Conservation (phyloP, 192 early-diverging fungal species). For the Podila epicladia region DNA sequence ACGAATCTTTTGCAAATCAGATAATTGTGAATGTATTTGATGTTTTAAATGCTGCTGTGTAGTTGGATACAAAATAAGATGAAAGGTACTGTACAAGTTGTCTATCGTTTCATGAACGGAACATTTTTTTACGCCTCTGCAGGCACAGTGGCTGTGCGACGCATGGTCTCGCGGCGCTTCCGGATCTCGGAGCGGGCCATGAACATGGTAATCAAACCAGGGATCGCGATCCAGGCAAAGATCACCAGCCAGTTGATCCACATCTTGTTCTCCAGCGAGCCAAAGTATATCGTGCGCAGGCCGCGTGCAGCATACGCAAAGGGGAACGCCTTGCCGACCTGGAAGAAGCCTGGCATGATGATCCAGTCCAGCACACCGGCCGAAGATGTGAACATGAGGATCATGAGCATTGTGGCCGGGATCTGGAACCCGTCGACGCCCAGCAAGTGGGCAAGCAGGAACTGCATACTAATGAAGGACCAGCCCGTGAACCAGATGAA, state of each 20-base stretch:
- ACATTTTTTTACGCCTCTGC: slow-evolving; percentile 4
- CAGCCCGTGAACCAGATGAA: slow-evolving; percentile 47
- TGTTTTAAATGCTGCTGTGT: too few species aligned
- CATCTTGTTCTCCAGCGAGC: slow-evolving; percentile 25
- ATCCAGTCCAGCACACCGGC: slow-evolving; percentile 40
- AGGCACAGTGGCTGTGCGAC: slow-evolving; percentile 19
- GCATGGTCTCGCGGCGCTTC: slow-evolving; percentile 39
- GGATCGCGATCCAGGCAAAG: slow-evolving; percentile 33
- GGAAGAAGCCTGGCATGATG: slow-evolving; percentile 51
- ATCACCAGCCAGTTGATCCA: slow-evolving; percentile 52
- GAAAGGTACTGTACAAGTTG: background rate
- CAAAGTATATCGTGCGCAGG: slow-evolving; percentile 39
- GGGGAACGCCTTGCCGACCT: slow-evolving; percentile 33
- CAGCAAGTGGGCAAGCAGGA: slow-evolving; percentile 31
- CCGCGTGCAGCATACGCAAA: slow-evolving; percentile 37
- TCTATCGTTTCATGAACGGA: background rate
- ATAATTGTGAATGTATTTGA: too few species aligned
- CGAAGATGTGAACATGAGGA: slow-evolving; percentile 47
- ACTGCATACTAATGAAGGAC: slow-evolving; percentile 36
- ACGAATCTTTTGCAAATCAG: too few species aligned
- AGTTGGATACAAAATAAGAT: too few species aligned
- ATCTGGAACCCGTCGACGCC: slow-evolving; percentile 46
- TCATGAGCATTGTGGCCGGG: slow-evolving; percentile 44
- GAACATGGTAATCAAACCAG: slow-evolving; percentile 18
- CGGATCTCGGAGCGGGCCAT: slow-evolving; percentile 47